A percentile compares a stretch with the other conserved stretches of the same genome.
Conservation (phyloP, 495 filamentous ascomycete species). For the Trichoderma orchidacearum region DNA sequence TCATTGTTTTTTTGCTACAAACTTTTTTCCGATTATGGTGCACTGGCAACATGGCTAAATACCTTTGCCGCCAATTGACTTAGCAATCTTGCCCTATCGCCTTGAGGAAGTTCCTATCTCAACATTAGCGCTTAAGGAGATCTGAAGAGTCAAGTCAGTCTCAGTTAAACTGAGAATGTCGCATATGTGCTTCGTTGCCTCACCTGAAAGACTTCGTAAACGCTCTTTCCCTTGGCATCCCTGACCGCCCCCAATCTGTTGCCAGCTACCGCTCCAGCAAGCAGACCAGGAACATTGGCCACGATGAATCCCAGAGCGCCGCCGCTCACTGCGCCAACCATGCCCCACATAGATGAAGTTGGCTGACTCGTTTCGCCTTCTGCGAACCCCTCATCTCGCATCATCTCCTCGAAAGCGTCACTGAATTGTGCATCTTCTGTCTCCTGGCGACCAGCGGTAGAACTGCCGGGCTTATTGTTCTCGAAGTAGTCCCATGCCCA, state of each 20-base stretch:
- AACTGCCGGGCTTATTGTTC: constrained; percentile 9
- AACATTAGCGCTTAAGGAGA: neutral
- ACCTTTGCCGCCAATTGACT: constrained; percentile 63
- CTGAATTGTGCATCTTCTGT: constrained; percentile 71
- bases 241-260: constrained; percentile 79
- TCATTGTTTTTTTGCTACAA: constrained; percentile 10
- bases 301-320: constrained; percentile 91
- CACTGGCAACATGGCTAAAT: constrained; percentile 41
- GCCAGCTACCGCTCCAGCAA: constrained; percentile 87
- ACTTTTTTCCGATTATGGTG: neutral
- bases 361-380: constrained; percentile 36
- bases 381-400: constrained; percentile 81
- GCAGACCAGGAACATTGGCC: constrained; percentile 73
- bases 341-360: constrained; percentile 69
- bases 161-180: neutral
- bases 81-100: constrained; percentile 63
- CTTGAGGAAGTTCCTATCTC: constrained; percentile 54
- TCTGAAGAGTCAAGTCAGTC: neutral
- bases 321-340: constrained; percentile 76
- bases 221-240: constrained; percentile 86
- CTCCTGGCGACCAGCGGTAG: constrained; percentile 13
- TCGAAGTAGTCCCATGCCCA: constrained; percentile 41
- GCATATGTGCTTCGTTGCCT: constrained; percentile 2
- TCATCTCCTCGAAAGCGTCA: constrained; percentile 92
- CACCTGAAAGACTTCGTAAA: constrained; percentile 73